Evolutionary conservation across 805 yeast species (phyloP), one percentile per base, ranked within the genome.

Genomic region (Debaryomyces maramus): DNA sequence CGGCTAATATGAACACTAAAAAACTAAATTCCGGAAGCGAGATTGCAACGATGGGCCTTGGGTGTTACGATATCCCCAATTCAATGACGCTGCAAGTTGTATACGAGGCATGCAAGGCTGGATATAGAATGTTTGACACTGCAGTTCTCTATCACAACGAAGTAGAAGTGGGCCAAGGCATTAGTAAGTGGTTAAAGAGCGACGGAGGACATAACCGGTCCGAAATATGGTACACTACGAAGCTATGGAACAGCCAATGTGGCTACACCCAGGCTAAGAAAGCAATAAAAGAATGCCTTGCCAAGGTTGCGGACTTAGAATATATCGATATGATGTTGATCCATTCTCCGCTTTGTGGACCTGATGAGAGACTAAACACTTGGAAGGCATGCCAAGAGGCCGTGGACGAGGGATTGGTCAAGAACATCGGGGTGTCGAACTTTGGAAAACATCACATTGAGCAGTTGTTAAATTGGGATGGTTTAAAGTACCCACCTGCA

Each of bases 71-170:
- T 22, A 52, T 71, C 7, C 61, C 71, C 6, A 36, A 38, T 11
- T 48, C 53, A n/a, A 43, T 34, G 17, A 72, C 78, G 1, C 46
- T 58, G 1, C 54, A 61, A 6, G 55, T 73, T 18, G 83, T 83
- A 10, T 70, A 69, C 47, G 69, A 74, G 31, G 91, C 90, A 10
- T 65, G 83, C 43, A 70, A 78, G 53, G 66, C 70, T 6, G 90
- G 90, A 8, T 81, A 82, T 59, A 73, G 82, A 45, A 88, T 81
- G 56, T 81, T 85, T 49, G 95, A 85, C 58, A 79, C 89, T 7
- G 93, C 93, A 3, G 77, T 78, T 56, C 70, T 73, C 44, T 86
- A 86, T 58, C 76, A 76, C 2, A 83, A 82, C 55, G 95, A 87
- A 59, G 68, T 60, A 13, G 80, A 75, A 47, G 83, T 83, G 10